Evolutionary conservation across 2,329 filamentous ascomycete genomes (phyloP).

Genomic region (Colletotrichum sp.): DNA sequence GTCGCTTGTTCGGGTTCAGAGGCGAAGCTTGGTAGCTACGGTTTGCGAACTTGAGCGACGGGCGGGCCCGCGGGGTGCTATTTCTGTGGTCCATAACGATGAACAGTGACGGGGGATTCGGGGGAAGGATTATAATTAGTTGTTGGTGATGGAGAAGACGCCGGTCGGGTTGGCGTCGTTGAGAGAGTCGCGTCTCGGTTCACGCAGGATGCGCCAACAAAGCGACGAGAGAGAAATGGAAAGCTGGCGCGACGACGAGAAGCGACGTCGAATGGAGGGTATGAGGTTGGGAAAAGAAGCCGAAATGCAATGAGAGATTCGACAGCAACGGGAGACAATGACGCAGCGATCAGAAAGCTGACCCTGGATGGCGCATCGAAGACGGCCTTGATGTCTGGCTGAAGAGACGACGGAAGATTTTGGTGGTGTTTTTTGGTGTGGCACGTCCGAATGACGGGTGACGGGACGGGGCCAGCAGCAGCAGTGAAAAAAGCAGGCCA

Average conservation of each 20-base stretch:
- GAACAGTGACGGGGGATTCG: not conserved
- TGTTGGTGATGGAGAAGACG: conserved; percentile 3
- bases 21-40: conserved; percentile 46
- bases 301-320: not conserved
- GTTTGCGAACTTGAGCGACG: conserved; percentile 49
- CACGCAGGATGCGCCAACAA: conserved; percentile 17
- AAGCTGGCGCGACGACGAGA: conserved; percentile 5
- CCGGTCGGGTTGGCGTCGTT: conserved; percentile 1
- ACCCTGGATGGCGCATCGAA: conserved; percentile 20
- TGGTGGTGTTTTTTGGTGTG: conserved; percentile 20
- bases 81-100: conserved; percentile 26
- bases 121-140: conserved; percentile 1
- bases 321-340: not conserved
- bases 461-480: not conserved
- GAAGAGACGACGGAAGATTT: conserved; percentile 14
- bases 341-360: conserved; percentile 19
- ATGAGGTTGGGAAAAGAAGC: not conserved
- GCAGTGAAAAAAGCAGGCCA: conserved; percentile 2
- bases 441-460: conserved; percentile 10
- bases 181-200: conserved; percentile 14
- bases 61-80: conserved; percentile 43
- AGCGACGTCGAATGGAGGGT: not conserved
- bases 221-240: not conserved
- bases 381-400: conserved; percentile 8
- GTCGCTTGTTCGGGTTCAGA: conserved; percentile 35